Percentiles rank a stretch among this genome's conserved stretches.
These are phyloP conservation scores for Rhododendron molle DNA, from an alignment of 148 eudicot species.

Conservation along the genomic window DNA sequence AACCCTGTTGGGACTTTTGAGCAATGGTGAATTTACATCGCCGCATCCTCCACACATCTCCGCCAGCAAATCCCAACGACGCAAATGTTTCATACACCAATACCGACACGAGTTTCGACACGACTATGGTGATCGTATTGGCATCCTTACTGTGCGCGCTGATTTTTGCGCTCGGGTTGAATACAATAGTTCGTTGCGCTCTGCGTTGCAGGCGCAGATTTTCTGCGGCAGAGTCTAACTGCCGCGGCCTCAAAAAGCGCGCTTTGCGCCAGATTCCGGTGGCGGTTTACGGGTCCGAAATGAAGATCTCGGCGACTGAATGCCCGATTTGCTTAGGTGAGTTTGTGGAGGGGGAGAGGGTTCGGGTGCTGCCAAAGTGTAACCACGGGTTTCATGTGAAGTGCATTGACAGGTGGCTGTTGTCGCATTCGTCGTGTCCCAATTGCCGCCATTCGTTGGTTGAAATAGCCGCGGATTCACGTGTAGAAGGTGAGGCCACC, in stretches of 20 bases:
- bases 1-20: background rate
- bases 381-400: slow-evolving; percentile 55
- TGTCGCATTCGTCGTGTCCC: slow-evolving; percentile 53
- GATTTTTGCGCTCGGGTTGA: slow-evolving; percentile 45
- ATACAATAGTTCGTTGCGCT: slow-evolving; percentile 41
- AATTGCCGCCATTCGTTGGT: slow-evolving; percentile 48
- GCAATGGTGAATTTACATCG: slow-evolving; percentile 7
- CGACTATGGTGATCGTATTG: slow-evolving; percentile 48
- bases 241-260: slow-evolving; percentile 37
- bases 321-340: slow-evolving; percentile 65
- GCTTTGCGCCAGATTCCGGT: slow-evolving; percentile 35
- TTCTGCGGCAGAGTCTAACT: background rate
- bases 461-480: background rate
- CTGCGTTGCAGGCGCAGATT: slow-evolving; percentile 29
- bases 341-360: slow-evolving; percentile 53
- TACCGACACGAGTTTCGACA: slow-evolving; percentile 31
- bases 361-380: slow-evolving; percentile 57
- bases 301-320: slow-evolving; percentile 21
- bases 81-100: slow-evolving; percentile 5
- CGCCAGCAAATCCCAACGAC: slow-evolving; percentile 5
- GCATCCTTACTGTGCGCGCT: slow-evolving; percentile 46
- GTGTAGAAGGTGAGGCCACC: background rate
- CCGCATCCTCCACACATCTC: background rate
- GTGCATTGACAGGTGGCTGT: slow-evolving; percentile 61
- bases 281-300: slow-evolving; percentile 24